Evolutionary conservation across 1,284 basidiomycete species (phyloP).

Genomic region (Hypsizygus ulmarius): DNA sequence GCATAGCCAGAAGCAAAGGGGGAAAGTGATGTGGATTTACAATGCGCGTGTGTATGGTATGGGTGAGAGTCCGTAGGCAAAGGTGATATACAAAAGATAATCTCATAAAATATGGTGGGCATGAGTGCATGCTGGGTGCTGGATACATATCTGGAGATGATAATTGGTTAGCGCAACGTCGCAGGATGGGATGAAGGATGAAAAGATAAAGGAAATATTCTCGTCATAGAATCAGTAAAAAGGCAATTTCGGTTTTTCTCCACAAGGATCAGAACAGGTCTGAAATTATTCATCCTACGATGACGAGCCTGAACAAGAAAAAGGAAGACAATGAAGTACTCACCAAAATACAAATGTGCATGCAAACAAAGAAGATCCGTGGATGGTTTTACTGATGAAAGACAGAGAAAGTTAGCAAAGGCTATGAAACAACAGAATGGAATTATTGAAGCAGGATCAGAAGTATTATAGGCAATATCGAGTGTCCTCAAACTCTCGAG

Average conservation of each 20-base stretch:
- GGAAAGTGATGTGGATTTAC: too few relatives aligned
- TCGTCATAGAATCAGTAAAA: conserved; percentile 28
- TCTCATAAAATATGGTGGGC: too few relatives aligned
- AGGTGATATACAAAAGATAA: too few relatives aligned
- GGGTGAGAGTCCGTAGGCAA: too few relatives aligned
- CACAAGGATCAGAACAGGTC: conserved; percentile 42
- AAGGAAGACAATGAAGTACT: conserved; percentile 18
- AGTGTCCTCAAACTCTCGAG: conserved; percentile 38
- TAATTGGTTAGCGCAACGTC: too few relatives aligned
- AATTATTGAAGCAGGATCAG: conserved; percentile 27
- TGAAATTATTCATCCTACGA: conserved; percentile 36
- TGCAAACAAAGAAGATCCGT: conserved; percentile 9
- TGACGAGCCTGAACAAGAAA: conserved; percentile 12
- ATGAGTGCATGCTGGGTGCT: too few relatives aligned
- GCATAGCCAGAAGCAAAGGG: too few relatives aligned
- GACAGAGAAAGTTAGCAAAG: conserved; percentile 8
- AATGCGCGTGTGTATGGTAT: too few relatives aligned
- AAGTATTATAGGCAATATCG: conserved; percentile 44
- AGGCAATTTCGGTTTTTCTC: conserved; percentile 39
- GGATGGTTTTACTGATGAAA: neutral
- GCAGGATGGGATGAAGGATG: neutral
- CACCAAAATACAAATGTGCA: conserved; percentile 20
- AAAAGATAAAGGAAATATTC: neutral
- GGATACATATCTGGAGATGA: too few relatives aligned
- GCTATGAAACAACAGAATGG: conserved; percentile 7